Evolutionary conservation across 257 asterid species (phyloP).

Genomic region (Ligustrum vulgare): DNA sequence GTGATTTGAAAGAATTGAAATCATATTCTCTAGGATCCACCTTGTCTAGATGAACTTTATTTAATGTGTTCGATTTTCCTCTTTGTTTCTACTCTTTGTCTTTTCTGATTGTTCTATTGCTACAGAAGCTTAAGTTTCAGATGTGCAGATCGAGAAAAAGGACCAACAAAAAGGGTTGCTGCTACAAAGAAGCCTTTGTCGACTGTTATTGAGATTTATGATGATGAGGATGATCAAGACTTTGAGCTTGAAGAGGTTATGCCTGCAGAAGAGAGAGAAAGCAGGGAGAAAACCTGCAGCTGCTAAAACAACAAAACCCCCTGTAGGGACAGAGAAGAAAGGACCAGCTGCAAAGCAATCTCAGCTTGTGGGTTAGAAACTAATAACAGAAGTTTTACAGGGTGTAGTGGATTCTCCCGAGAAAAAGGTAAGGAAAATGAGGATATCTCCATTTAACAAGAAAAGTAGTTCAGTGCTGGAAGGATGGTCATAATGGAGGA

Average conservation of each 20-base stretch:
- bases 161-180: slow-evolving; percentile 53
- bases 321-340: slow-evolving; percentile 58
- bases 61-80: too few relatives aligned
- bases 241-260: slow-evolving; percentile 30
- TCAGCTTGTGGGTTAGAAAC: slow-evolving; percentile 52
- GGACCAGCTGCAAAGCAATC: slow-evolving; percentile 50
- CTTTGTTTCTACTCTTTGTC: too few relatives aligned
- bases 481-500: slow-evolving; percentile 32
- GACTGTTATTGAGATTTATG: slow-evolving; percentile 41
- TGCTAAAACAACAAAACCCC: slow-evolving; percentile 45
- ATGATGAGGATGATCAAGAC: slow-evolving; percentile 50
- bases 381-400: slow-evolving; percentile 68
- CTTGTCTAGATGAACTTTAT: too few relatives aligned
- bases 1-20: too few relatives aligned
- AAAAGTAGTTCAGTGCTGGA: slow-evolving; percentile 76
- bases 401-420: slow-evolving; percentile 70
- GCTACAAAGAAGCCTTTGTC: slow-evolving; percentile 37
- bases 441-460: slow-evolving; percentile 91
- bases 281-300: slow-evolving; percentile 57
- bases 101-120: too few relatives aligned
- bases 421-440: slow-evolving; percentile 79
- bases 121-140: not conserved
- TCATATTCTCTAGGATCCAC: not conserved
- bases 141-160: slow-evolving; percentile 37
- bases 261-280: slow-evolving; percentile 38